A percentile compares a stretch with the other conserved stretches of the same genome.
Evolutionary conservation across 306 rosid species (phyloP).

Genomic region (Clitoria ternatea): DNA sequence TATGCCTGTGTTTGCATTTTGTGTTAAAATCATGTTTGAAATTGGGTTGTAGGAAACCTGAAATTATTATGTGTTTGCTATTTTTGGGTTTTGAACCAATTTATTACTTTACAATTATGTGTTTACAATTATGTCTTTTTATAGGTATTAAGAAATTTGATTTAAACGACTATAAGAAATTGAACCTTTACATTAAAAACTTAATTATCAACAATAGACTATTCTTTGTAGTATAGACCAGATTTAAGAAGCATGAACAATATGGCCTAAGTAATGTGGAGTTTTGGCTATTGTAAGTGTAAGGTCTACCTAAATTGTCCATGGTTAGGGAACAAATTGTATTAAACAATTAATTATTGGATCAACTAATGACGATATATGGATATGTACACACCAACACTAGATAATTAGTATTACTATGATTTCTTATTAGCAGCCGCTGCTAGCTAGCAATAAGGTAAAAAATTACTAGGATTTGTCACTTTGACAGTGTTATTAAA

Average conservation of each 20-base stretch:
- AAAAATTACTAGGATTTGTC: background rate
- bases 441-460: background rate
- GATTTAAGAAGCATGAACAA: background rate
- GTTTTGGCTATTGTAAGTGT: background rate
- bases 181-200: background rate
- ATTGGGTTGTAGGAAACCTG: no score
- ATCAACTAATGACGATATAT: background rate
- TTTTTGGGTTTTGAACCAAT: no score
- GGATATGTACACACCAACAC: background rate
- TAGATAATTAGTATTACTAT: background rate
- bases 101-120: no score
- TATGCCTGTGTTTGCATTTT: no score
- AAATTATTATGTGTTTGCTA: no score
- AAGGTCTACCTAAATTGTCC: background rate
- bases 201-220: background rate
- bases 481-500: no score
- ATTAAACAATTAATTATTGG: background rate
- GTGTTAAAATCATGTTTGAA: no score
- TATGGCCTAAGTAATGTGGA: background rate
- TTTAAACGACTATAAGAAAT: background rate
- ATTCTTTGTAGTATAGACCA: background rate
- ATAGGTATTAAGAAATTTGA: background rate
- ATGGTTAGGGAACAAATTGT: slow-evolving; percentile 1
- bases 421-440: background rate
- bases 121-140: no score